These are phyloP conservation scores for Ottelia alismoides DNA, from an alignment of 106 monocot species.

Conservation along the genomic window DNA sequence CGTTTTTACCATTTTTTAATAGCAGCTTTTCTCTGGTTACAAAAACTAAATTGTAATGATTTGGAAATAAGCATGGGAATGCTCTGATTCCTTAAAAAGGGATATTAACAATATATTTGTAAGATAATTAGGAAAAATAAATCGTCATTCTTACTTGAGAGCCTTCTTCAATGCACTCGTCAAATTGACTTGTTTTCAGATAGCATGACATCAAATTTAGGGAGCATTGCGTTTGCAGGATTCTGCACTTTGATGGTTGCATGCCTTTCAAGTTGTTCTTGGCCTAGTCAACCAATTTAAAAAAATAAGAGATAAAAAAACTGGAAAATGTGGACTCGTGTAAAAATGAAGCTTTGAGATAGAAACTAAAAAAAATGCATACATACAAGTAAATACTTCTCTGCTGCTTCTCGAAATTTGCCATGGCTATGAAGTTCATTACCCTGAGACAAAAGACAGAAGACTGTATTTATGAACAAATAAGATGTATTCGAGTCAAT, in stretches of 20 bases:
- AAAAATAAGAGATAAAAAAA: background rate
- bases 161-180: constrained; percentile 87
- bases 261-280: constrained; percentile 80
- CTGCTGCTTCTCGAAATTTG: constrained; percentile 56
- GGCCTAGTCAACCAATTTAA: constrained; percentile 30
- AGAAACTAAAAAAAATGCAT: background rate
- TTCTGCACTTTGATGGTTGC: constrained; percentile 36
- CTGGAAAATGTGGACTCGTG: background rate
- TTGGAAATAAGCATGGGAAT: no score
- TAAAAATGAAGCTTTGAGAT: no score
- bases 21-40: no score
- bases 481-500: no score
- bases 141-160: constrained; percentile 76
- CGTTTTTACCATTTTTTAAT: no score
- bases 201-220: constrained; percentile 98
- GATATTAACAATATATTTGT: no score
- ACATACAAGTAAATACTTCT: constrained; percentile 76
- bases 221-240: constrained; percentile 74
- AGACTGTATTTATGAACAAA: no score
- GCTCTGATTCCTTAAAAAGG: no score
- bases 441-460: constrained; percentile 28
- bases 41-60: no score
- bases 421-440: constrained; percentile 69
- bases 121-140: no score
- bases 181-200: constrained; percentile 59